Percentiles rank a stretch among this genome's conserved stretches.
Evolutionary conservation across 2,329 filamentous ascomycete species (phyloP).

Genomic region (Simplicillium aogashimaense): DNA sequence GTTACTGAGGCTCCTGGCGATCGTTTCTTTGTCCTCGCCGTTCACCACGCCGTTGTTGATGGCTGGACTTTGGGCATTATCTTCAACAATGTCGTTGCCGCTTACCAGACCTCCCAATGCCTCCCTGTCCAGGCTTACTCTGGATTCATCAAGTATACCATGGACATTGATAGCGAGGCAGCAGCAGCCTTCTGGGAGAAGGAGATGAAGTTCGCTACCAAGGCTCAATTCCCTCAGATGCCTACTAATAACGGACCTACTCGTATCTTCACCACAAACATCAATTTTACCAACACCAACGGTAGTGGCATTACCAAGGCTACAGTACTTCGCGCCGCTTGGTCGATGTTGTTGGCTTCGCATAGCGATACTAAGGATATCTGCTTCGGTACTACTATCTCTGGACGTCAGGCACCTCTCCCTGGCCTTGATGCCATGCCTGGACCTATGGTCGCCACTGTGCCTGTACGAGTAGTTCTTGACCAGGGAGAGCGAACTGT

Average conservation of each 20-base stretch:
- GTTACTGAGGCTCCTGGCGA: not conserved
- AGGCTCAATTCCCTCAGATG: conserved; percentile 29
- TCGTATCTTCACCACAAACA: conserved; percentile 20
- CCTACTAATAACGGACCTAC: conserved; percentile 37
- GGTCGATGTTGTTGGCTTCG: conserved; percentile 37
- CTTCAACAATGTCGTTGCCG: conserved; percentile 1
- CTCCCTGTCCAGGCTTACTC: conserved; percentile 24
- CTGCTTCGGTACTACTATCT: conserved; percentile 44
- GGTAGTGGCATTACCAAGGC: conserved; percentile 28
- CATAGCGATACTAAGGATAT: conserved; percentile 39
- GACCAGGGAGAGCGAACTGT: conserved; percentile 24
- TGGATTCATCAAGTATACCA: conserved; percentile 29
- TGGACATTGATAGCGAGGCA: conserved; percentile 14
- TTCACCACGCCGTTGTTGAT: conserved; percentile 8
- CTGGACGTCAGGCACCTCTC: conserved; percentile 34
- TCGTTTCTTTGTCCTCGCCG: conserved; percentile 3
- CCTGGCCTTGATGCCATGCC: conserved; percentile 36
- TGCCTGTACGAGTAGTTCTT: conserved; percentile 36
- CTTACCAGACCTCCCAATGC: conserved; percentile 6
- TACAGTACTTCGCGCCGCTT: conserved; percentile 41
- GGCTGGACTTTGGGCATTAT: conserved; percentile 7
- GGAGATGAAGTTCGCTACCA: conserved; percentile 23
- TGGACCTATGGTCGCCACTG: conserved; percentile 44
- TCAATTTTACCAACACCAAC: conserved; percentile 10
- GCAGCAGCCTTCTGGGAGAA: conserved; percentile 28